Percentiles rank a stretch among this genome's conserved stretches.
phyloP scores from a whole-genome alignment of 352 stramenopile species.

The Phytophthora pistaciae region DNA sequence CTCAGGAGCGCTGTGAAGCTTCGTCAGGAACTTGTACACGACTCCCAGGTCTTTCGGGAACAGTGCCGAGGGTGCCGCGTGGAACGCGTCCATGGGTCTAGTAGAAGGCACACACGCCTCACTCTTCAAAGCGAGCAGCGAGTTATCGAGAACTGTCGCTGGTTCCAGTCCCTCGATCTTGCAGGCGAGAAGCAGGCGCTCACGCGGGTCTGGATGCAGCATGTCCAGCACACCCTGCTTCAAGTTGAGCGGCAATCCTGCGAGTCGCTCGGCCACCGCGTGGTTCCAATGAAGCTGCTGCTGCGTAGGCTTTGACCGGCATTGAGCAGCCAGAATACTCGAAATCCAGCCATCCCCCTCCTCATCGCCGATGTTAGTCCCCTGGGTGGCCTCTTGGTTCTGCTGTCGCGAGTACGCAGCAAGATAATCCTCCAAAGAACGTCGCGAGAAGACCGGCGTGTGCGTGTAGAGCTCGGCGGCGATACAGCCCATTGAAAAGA shows the following conservation, averaged over 20 bases:
- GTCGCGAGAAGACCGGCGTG: constrained; percentile 65
- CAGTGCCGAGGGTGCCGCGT: constrained; percentile 39
- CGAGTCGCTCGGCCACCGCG: constrained; percentile 33
- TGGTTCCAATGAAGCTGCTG: constrained; percentile 39
- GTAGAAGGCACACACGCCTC: constrained; percentile 11
- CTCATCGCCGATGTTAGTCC: background rate
- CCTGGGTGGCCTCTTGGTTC: background rate
- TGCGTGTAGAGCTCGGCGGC: constrained; percentile 75
- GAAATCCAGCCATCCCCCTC: constrained; percentile 37
- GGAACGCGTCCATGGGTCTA: constrained; percentile 19
- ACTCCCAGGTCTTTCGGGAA: constrained; percentile 57
- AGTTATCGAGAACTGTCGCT: constrained; percentile 4
- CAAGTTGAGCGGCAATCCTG: constrained; percentile 52
- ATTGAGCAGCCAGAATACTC: constrained; percentile 27
- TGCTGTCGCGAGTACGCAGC: constrained; percentile 23
- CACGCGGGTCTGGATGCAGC: constrained; percentile 53
- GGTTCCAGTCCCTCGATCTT: constrained; percentile 47
- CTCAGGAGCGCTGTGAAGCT: constrained; percentile 39
- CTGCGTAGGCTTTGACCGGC: background rate
- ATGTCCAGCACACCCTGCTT: constrained; percentile 62
- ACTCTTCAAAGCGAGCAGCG: constrained; percentile 1
- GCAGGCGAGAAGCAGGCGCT: constrained; percentile 41
- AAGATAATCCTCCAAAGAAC: constrained; percentile 55
- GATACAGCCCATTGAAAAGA: constrained; percentile 75
- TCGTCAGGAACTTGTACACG: constrained; percentile 59